Conservation (phyloP, 768 basidiomycete genomes). For the Postia placenta region DNA sequence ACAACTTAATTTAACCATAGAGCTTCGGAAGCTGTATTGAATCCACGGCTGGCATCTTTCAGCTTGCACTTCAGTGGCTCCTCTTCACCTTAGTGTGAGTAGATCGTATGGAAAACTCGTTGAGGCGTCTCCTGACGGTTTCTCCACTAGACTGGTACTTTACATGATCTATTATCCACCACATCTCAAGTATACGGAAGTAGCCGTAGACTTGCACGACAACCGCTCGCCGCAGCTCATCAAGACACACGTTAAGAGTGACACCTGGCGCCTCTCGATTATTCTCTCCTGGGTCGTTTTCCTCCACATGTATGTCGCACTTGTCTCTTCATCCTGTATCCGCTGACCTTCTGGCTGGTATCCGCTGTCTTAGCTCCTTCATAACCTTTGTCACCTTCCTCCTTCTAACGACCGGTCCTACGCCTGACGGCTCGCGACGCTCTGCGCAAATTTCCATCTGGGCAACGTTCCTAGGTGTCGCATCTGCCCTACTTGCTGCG, state of each 20-base stretch:
- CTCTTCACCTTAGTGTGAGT: conserved; percentile 81
- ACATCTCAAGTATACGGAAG: conserved; percentile 64
- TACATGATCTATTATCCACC: conserved; percentile 91
- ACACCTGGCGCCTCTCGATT: conserved; percentile 77
- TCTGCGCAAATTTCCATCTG: conserved; percentile 44
- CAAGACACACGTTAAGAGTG: conserved; percentile 46
- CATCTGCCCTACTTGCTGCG: conserved; percentile 70
- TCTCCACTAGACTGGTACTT: conserved; percentile 68
- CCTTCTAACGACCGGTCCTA: conserved; percentile 42
- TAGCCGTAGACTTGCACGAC: conserved; percentile 37
- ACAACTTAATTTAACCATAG: conserved; percentile 18
- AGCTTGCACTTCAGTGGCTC: conserved; percentile 79
- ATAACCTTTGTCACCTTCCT: conserved; percentile 55
- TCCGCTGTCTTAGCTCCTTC: conserved; percentile 26
- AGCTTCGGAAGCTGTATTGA: conserved; percentile 68
- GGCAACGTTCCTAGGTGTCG: conserved; percentile 85
- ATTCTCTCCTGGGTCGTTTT: conserved; percentile 64
- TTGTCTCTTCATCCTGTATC: no score
- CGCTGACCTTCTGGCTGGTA: not conserved
- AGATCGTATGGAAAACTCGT: no score
- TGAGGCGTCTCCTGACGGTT: no score
- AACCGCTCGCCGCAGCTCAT: conserved; percentile 34
- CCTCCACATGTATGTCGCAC: conserved; percentile 63
- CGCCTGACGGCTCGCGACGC: conserved; percentile 30
- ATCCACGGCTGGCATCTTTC: conserved; percentile 73